Conservation (phyloP, 73 alveolate genomes). For the Paramecium caudatum region DNA sequence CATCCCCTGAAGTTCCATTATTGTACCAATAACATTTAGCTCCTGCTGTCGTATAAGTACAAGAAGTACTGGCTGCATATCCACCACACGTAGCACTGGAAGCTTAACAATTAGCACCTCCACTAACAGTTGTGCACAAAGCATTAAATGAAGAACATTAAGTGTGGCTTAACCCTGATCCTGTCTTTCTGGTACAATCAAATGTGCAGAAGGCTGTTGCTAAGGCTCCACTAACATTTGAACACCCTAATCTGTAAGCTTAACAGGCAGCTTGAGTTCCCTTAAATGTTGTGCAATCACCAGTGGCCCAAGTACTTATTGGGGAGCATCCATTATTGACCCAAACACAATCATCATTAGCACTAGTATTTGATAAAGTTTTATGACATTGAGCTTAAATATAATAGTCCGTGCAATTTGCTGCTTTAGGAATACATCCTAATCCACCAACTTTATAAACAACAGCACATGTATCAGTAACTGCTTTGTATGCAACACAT, state of each 20-base stretch:
- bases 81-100: no score
- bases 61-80: no score
- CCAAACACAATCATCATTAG: background rate
- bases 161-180: background rate
- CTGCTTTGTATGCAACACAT: background rate
- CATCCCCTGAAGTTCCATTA: no score
- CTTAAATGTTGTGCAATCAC: background rate
- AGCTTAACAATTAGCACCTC: no score
- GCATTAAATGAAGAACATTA: no score
- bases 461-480: constrained; percentile 11
- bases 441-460: background rate
- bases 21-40: no score
- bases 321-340: background rate
- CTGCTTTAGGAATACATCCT: constrained; percentile 16
- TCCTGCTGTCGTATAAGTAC: no score
- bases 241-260: background rate
- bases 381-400: background rate
- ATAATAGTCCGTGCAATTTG: constrained; percentile 4
- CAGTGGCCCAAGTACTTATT: background rate
- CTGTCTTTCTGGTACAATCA: constrained; percentile 9
- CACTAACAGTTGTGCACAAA: no score
- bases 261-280: background rate
- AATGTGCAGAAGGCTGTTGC: background rate
- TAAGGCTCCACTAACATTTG: background rate
- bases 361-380: background rate